Conservation (phyloP, 2,329 filamentous ascomycete species). For the Talaromyces pinophilus region DNA sequence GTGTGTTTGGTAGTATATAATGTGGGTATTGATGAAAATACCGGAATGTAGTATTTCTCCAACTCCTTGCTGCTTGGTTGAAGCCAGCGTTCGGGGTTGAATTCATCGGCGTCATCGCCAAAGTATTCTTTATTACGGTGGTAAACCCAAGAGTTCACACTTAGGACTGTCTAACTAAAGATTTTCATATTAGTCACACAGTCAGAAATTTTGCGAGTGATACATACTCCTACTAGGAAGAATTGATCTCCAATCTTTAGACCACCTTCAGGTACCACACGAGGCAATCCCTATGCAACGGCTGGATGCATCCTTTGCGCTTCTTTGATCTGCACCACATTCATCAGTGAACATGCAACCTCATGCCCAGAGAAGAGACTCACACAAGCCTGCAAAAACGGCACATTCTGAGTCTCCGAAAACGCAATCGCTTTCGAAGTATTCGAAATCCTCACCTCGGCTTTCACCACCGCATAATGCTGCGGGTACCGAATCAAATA, state of each 20-base stretch:
- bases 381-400: conserved; percentile 35
- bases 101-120: conserved; percentile 35
- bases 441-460: not conserved
- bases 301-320: conserved; percentile 21
- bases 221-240: conserved; percentile 26
- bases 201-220: not conserved
- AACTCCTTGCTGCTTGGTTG: not conserved
- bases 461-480: not conserved
- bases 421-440: conserved; percentile 21
- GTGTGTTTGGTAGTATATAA: too few species aligned
- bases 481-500: conserved; percentile 30
- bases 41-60: not conserved
- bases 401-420: conserved; percentile 30
- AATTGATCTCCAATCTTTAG: conserved; percentile 6
- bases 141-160: conserved; percentile 37
- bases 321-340: conserved; percentile 23
- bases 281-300: conserved; percentile 21
- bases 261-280: conserved; percentile 22
- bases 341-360: not conserved
- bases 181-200: not conserved
- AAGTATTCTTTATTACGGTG: conserved; percentile 35
- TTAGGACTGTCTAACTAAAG: conserved; percentile 30
- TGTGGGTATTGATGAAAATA: too few species aligned
- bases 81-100: conserved; percentile 40
- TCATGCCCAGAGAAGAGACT: conserved; percentile 1